phyloP scores from a whole-genome alignment of 257 asterid genomes.

The Capsicum chinense region DNA sequence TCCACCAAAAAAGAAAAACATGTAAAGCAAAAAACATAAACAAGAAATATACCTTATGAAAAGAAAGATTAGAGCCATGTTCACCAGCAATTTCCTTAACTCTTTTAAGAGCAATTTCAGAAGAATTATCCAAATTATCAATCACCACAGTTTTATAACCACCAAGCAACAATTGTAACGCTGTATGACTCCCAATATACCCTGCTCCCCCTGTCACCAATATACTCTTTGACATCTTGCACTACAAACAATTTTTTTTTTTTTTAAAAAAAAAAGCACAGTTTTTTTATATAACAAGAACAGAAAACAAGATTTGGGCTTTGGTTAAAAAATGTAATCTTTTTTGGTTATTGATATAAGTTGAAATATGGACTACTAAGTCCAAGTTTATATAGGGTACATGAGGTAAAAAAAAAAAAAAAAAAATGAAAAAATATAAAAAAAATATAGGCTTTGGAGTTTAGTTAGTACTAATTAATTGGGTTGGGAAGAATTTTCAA shows the following conservation, averaged over 20 bases:
- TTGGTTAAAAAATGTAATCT: not conserved
- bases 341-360: not conserved
- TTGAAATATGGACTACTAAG: not conserved
- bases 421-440: not conserved
- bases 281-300: not conserved
- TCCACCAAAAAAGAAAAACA: constrained; percentile 22
- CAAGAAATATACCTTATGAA: constrained; percentile 62
- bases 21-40: not conserved
- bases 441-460: not conserved
- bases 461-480: not conserved
- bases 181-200: constrained; percentile 78
- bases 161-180: constrained; percentile 74
- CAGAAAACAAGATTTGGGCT: not conserved
- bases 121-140: constrained; percentile 93
- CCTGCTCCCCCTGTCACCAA: constrained; percentile 79
- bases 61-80: constrained; percentile 61
- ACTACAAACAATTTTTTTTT: not conserved
- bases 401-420: not conserved
- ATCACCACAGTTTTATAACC: constrained; percentile 78
- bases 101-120: constrained; percentile 64
- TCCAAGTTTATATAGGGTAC: constrained; percentile 13
- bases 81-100: constrained; percentile 75
- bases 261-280: not conserved
- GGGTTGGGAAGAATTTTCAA: not conserved
- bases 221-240: constrained; percentile 44